Evolutionary conservation across 2,329 filamentous ascomycete species (phyloP), one percentile per base, ranked within the genome.

Genomic region (Zopfia rhizophila): DNA sequence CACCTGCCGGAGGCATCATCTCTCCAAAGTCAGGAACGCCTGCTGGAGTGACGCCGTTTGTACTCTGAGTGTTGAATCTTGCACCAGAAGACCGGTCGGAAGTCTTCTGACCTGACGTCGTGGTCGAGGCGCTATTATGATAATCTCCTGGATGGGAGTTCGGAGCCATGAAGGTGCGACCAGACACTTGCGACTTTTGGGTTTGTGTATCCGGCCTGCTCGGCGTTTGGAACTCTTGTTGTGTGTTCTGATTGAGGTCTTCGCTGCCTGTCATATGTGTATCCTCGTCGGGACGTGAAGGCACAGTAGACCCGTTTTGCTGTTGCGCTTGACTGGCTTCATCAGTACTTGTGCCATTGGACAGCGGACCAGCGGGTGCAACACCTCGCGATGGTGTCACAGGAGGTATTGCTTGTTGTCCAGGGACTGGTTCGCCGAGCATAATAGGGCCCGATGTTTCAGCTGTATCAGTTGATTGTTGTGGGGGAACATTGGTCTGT

Each of bases 61-160:
- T 89, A 47, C 82, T 80, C 65, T 92, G 88, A 0, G 88, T 90
- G 66, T 87, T 87, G 68, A 82, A 81, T 54, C 83, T 81, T 2
- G 82, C 85, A 1, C 83, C 86, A 10, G 85, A 75, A 3, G 88
- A 91, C 5, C 84, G 82, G 51, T 89, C 85, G 1, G 89, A 90
- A 2, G 89, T 92, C 68, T 84, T 86, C 73, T 96, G 94, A n/a
- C 86, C 84, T 3, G 84, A 88, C 16, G 85, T 86, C 1, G 92
- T 96, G 1, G 92, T 95, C 2, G 91, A 96, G 2, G 91, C 93
- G 62, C 96, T 91, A 61, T 97, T 97, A 40, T 86, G 75, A 47
- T 85, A 86, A 82, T 86, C 82, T 16, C 76, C 75, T 12, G 79
- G 74, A 63, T 85, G 79, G 22, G 83, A 83, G 46, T 81, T 80